phyloP scores from a whole-genome alignment of 2,329 filamentous ascomycete species.

The Penicillium expansum region DNA sequence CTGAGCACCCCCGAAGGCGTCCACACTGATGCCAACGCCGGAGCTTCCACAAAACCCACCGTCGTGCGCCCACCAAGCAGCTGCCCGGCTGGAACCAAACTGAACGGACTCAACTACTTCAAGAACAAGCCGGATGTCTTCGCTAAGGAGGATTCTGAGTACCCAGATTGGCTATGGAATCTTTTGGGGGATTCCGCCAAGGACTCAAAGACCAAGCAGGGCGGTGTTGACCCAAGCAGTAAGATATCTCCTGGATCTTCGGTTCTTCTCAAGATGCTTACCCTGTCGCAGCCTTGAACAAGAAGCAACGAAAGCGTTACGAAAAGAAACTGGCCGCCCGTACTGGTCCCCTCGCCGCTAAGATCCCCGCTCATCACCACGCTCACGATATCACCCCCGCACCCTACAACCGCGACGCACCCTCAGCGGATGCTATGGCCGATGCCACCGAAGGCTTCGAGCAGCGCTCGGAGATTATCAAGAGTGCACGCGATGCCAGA shows the following conservation, averaged over 20 bases:
- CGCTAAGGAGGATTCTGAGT: constrained; percentile 48
- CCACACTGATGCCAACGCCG: constrained; percentile 28
- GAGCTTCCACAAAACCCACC: constrained; percentile 28
- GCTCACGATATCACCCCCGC: constrained; percentile 46
- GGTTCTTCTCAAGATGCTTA: constrained; percentile 17
- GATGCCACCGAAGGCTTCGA: constrained; percentile 38
- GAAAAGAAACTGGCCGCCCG: constrained; percentile 48
- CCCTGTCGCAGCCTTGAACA: constrained; percentile 42
- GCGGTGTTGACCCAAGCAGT: constrained; percentile 42
- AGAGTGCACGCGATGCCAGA: constrained; percentile 45
- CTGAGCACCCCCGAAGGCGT: constrained; percentile 39
- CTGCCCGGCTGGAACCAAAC: constrained; percentile 39
- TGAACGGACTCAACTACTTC: constrained; percentile 47
- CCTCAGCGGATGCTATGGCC: constrained; percentile 25
- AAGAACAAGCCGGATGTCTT: constrained; percentile 47
- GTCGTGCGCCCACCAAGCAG: constrained; percentile 36
- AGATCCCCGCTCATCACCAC: constrained; percentile 48
- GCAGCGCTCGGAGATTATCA: constrained; percentile 43
- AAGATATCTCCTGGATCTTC: constrained; percentile 21
- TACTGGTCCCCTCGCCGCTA: constrained; percentile 37
- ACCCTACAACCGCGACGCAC: constrained; percentile 29
- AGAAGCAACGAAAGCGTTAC: constrained; percentile 47
- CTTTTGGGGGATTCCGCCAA: constrained; percentile 41
- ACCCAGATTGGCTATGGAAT: constrained; percentile 50
- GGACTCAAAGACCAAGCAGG: constrained; percentile 30